phyloP scores from a whole-genome alignment of 2,329 filamentous ascomycete species.

The Fusarium pseudocircinatum region DNA sequence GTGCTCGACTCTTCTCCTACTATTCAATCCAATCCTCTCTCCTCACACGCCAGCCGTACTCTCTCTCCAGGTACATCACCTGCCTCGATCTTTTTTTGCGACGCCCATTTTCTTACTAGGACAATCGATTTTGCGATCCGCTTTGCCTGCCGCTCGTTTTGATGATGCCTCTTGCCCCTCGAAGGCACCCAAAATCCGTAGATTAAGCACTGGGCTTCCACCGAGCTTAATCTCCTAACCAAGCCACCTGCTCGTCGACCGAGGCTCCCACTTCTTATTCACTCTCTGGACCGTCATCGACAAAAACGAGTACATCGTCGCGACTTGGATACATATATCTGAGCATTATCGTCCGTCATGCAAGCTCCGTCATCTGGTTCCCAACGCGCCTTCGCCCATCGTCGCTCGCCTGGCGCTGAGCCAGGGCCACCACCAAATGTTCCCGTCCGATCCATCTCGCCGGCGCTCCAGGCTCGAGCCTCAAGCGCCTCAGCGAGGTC shows the following conservation, averaged over 20 bases:
- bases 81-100: conserved; percentile 4
- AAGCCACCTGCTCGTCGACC: neutral
- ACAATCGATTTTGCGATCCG: conserved; percentile 17
- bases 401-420: conserved; percentile 71
- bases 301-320: conserved; percentile 5
- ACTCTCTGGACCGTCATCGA: neutral
- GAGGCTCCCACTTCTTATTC: conserved; percentile 2
- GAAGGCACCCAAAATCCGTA: conserved; percentile 37
- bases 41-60: conserved; percentile 14
- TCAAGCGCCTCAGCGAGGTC: conserved; percentile 76
- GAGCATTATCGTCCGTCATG: conserved; percentile 27
- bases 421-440: conserved; percentile 66
- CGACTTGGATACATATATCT: conserved; percentile 3
- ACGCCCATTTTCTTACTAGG: neutral
- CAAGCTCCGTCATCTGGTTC: conserved; percentile 48
- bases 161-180: conserved; percentile 43
- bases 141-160: conserved; percentile 36
- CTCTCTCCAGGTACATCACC: conserved; percentile 19
- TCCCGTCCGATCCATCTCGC: conserved; percentile 68
- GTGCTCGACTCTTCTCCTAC: conserved; percentile 20
- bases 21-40: conserved; percentile 8
- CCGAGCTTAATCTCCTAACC: conserved; percentile 8
- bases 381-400: conserved; percentile 63
- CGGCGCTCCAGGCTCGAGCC: conserved; percentile 69
- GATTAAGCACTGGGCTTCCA: conserved; percentile 26